These are phyloP conservation scores for Pythium graminicola DNA, from an alignment of 352 stramenopile species.

Conservation along the genomic window DNA sequence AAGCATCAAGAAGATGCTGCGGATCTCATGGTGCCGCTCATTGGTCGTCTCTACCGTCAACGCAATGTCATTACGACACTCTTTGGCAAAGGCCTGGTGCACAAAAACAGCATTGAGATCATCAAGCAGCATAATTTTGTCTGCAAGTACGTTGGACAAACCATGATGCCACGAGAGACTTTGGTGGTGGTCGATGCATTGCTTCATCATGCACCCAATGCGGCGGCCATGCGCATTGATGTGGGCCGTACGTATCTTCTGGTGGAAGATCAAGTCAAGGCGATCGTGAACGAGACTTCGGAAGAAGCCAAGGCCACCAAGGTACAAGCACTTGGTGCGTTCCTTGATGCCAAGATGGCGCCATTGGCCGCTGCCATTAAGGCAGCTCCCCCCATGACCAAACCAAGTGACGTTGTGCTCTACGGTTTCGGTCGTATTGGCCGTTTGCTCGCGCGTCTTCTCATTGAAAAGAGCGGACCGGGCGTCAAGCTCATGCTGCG, in stretches of 20 bases:
- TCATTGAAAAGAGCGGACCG: constrained; percentile 82
- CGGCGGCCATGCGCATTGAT: constrained; percentile 67
- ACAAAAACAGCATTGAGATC: constrained; percentile 83
- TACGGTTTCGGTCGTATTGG: constrained; percentile 88
- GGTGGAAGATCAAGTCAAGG: constrained; percentile 47
- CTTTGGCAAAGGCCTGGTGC: constrained; percentile 77
- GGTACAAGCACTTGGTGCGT: constrained; percentile 39
- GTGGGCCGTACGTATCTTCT: constrained; percentile 69
- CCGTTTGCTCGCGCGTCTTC: constrained; percentile 59
- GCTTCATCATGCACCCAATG: constrained; percentile 47
- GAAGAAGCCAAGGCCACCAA: constrained; percentile 37
- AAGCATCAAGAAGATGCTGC: constrained; percentile 75
- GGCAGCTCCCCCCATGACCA: constrained; percentile 28
- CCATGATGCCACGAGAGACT: constrained; percentile 66
- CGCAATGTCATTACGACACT: constrained; percentile 78
- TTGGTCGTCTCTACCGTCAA: constrained; percentile 75
- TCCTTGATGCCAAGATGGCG: constrained; percentile 57
- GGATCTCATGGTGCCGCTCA: constrained; percentile 79
- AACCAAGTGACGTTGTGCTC: constrained; percentile 75
- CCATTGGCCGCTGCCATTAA: constrained; percentile 25
- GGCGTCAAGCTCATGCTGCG: constrained; percentile 85
- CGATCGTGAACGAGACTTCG: constrained; percentile 32
- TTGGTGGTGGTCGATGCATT: constrained; percentile 64
- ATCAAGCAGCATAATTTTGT: constrained; percentile 80
- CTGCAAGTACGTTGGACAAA: constrained; percentile 80